Evolutionary conservation across 768 basidiomycete genomes (phyloP).

Genomic region (Kwoniella dejecticola): DNA sequence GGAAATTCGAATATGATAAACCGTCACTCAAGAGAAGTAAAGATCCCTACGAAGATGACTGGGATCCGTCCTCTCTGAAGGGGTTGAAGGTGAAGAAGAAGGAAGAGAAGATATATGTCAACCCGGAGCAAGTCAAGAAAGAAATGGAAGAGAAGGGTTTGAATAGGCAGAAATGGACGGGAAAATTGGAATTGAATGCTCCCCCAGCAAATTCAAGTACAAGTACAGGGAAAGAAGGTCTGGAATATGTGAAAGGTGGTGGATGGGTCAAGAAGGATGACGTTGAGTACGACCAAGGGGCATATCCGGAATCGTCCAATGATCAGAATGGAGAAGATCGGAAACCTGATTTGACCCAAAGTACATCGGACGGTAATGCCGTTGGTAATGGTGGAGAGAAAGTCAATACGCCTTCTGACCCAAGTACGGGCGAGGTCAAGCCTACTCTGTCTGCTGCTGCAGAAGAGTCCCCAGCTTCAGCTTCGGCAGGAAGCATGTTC

Average conservation of each 20-base stretch:
- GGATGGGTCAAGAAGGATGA: conserved; percentile 25
- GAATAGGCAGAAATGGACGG: conserved; percentile 19
- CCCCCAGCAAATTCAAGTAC: background rate
- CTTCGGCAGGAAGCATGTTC: conserved; percentile 45
- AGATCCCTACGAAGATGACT: conserved; percentile 70
- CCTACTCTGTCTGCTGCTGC: background rate
- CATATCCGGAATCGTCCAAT: conserved; percentile 2
- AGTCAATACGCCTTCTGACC: too few relatives aligned
- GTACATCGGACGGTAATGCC: too few relatives aligned
- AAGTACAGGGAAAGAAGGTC: conserved; percentile 8
- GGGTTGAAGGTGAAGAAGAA: conserved; percentile 62
- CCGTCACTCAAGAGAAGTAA: conserved; percentile 64
- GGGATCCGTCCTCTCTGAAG: conserved; percentile 72
- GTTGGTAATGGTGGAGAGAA: too few relatives aligned
- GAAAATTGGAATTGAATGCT: conserved; percentile 17
- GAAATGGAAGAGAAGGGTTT: conserved; percentile 19
- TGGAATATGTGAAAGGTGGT: conserved; percentile 16
- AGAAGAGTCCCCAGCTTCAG: conserved; percentile 4
- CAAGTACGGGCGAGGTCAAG: conserved; percentile 1
- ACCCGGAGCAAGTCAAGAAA: conserved; percentile 28
- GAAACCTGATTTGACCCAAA: conserved; percentile 12
- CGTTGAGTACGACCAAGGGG: conserved; percentile 12
- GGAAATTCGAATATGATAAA: conserved; percentile 62
- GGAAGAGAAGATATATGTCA: conserved; percentile 29
- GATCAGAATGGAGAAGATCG: background rate